phyloP scores from a whole-genome alignment of 2,329 filamentous ascomycete genomes.

The Phaeophleospora eucalypticola region DNA sequence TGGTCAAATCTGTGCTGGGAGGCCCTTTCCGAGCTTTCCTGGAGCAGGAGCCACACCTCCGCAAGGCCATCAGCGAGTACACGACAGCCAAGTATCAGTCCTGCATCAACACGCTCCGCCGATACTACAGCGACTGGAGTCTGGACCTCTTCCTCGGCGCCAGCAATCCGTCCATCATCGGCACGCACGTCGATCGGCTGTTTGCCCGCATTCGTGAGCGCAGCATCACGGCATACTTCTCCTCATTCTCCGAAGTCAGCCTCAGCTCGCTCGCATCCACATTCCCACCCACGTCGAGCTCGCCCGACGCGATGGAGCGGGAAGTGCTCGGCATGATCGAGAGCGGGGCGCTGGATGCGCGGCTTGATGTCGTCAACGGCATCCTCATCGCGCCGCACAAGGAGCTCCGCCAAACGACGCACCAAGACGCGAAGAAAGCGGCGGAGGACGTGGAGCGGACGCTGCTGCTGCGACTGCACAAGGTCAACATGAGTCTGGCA shows the following conservation, averaged over 20 bases:
- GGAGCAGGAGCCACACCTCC: slow-evolving; percentile 89
- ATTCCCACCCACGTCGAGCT: slow-evolving; percentile 52
- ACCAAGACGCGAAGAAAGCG: slow-evolving; percentile 63
- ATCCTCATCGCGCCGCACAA: slow-evolving; percentile 68
- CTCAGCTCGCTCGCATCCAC: slow-evolving; percentile 72
- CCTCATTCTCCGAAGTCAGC: slow-evolving; percentile 84
- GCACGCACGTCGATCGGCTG: slow-evolving; percentile 60
- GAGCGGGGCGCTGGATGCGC: slow-evolving; percentile 64
- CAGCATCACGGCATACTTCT: slow-evolving; percentile 88
- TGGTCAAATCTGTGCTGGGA: slow-evolving; percentile 74
- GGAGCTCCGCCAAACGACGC: slow-evolving; percentile 65
- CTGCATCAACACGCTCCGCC: slow-evolving; percentile 77
- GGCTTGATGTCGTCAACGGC: slow-evolving; percentile 79
- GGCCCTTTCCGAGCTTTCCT: slow-evolving; percentile 83
- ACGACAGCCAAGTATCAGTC: slow-evolving; percentile 83
- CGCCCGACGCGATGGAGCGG: slow-evolving; percentile 56
- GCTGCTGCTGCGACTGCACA: slow-evolving; percentile 69
- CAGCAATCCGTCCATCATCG: slow-evolving; percentile 37
- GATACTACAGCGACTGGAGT: slow-evolving; percentile 79
- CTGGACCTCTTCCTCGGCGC: slow-evolving; percentile 72
- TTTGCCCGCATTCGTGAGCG: slow-evolving; percentile 78
- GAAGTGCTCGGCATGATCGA: slow-evolving; percentile 80
- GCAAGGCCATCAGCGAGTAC: slow-evolving; percentile 84
- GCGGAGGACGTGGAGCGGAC: slow-evolving; percentile 70
- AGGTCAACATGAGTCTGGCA: slow-evolving; percentile 70